Evolutionary conservation across 2,329 filamentous ascomycete species (phyloP).

Genomic region (Ascochyta pisi): DNA sequence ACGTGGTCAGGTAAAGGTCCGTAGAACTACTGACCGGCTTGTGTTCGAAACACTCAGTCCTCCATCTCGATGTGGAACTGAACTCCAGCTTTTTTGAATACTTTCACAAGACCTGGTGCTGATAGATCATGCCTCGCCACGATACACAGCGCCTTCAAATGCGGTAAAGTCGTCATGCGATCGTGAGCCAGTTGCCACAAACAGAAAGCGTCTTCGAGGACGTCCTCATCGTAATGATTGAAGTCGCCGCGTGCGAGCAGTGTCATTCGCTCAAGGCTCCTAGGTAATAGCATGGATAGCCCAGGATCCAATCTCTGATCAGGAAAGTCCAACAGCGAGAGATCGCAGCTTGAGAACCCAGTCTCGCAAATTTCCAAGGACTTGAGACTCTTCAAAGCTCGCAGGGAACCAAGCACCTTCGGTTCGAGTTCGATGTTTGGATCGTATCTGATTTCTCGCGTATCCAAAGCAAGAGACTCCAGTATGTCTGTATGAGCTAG

Average conservation of each 20-base stretch:
- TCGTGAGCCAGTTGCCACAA: conserved; percentile 18
- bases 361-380: conserved; percentile 21
- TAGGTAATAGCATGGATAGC: conserved; percentile 22
- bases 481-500: conserved; percentile 22
- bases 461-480: conserved; percentile 24
- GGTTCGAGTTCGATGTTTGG: neutral
- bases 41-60: neutral
- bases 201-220: conserved; percentile 2
- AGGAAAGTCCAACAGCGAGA: conserved; percentile 2
- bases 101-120: neutral
- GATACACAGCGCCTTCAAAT: conserved; percentile 6
- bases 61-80: neutral
- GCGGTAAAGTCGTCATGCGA: conserved; percentile 3
- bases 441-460: conserved; percentile 13
- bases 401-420: conserved; percentile 19
- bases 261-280: conserved; percentile 13
- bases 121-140: neutral
- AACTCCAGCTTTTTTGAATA: neutral
- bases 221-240: neutral
- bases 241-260: conserved; percentile 2
- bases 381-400: conserved; percentile 14
- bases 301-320: neutral
- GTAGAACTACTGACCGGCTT: too few relatives aligned
- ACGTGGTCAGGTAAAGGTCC: too few relatives aligned
- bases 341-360: conserved; percentile 9